Conservation (phyloP, 2,329 filamentous ascomycete species). For the Epichloe baconii region DNA sequence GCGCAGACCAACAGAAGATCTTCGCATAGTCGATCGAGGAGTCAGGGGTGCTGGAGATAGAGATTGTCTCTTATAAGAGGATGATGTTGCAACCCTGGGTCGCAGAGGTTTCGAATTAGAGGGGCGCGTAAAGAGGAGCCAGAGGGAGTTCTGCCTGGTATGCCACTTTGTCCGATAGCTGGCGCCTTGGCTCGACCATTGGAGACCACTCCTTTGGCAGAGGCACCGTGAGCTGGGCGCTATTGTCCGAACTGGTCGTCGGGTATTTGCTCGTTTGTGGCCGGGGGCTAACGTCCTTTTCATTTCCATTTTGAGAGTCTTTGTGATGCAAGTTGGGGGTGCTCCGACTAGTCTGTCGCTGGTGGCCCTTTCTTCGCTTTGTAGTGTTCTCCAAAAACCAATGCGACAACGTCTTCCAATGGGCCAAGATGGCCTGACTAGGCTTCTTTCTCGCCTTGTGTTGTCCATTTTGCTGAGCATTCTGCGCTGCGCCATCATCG, state of each 20-base stretch:
- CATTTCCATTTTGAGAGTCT: constrained; percentile 29
- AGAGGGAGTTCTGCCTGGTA: constrained; percentile 12
- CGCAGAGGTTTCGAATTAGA: constrained; percentile 16
- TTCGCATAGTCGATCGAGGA: constrained; percentile 72
- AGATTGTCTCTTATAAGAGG: constrained; percentile 58
- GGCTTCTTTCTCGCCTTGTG: constrained; percentile 43
- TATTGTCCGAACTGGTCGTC: constrained; percentile 20
- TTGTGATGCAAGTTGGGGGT: constrained; percentile 46
- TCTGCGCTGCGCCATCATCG: constrained; percentile 11
- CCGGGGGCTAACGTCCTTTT: constrained; percentile 39
- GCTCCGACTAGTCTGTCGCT: constrained; percentile 40
- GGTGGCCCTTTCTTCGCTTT: constrained; percentile 33
- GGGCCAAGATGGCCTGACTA: constrained; percentile 44
- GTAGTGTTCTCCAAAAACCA: constrained; percentile 50
- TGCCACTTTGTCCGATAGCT: constrained; percentile 8
- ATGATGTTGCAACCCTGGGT: constrained; percentile 19
- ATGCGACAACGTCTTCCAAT: constrained; percentile 52
- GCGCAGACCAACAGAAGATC: constrained; percentile 68
- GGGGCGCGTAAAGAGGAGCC: constrained; percentile 12
- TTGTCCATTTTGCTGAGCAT: constrained; percentile 15
- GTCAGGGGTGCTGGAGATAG: constrained; percentile 79
- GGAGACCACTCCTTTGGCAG: constrained; percentile 37
- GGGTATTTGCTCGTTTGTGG: constrained; percentile 49
- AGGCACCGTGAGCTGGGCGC: constrained; percentile 25
- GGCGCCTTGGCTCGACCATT: constrained; percentile 32